Evolutionary conservation across 1,139 yeast genomes (phyloP).

Genomic region (Candida freyschussii): DNA sequence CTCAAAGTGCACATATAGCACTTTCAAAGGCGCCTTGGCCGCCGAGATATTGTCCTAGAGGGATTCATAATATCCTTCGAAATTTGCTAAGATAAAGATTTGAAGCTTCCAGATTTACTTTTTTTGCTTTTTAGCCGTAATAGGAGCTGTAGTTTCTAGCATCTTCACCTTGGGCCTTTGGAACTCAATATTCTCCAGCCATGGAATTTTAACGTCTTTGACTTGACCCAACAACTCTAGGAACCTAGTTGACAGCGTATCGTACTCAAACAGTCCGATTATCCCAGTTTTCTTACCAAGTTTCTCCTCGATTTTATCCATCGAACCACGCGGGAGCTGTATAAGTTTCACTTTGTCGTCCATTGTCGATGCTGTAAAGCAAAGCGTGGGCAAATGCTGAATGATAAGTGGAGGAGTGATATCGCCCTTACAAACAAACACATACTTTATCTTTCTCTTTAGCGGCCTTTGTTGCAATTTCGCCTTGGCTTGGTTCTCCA

Average conservation of each 20-base stretch:
- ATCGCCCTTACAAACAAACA: constrained; percentile 54
- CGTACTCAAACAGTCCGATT: constrained; percentile 15
- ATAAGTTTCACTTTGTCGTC: constrained; percentile 41
- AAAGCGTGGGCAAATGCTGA: constrained; percentile 48
- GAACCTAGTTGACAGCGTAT: constrained; percentile 30
- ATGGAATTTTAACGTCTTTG: constrained; percentile 39
- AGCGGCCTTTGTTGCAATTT: constrained; percentile 1
- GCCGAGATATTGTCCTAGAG: too few relatives aligned
- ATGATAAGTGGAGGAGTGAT: constrained; percentile 43
- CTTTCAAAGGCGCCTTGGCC: too few relatives aligned
- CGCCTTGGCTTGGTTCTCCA: constrained; percentile 44
- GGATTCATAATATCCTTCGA: too few relatives aligned
- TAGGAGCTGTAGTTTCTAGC: constrained; percentile 30
- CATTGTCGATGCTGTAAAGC: constrained; percentile 40
- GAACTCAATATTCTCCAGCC: constrained; percentile 37
- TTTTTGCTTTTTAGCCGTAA: constrained; percentile 12
- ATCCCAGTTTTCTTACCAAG: constrained; percentile 25
- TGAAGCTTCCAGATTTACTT: constrained; percentile 6
- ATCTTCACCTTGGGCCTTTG: constrained; percentile 34
- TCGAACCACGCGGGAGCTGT: constrained; percentile 48
- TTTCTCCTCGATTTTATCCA: constrained; percentile 33
- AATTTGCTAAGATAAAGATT: too few relatives aligned
- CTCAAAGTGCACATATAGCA: too few relatives aligned
- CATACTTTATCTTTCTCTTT: constrained; percentile 18
- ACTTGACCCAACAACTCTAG: constrained; percentile 33